Evolutionary conservation across 2,329 filamentous ascomycete species (phyloP), one percentile per base, ranked within the genome.

Genomic region (Hypoxylon sp.): DNA sequence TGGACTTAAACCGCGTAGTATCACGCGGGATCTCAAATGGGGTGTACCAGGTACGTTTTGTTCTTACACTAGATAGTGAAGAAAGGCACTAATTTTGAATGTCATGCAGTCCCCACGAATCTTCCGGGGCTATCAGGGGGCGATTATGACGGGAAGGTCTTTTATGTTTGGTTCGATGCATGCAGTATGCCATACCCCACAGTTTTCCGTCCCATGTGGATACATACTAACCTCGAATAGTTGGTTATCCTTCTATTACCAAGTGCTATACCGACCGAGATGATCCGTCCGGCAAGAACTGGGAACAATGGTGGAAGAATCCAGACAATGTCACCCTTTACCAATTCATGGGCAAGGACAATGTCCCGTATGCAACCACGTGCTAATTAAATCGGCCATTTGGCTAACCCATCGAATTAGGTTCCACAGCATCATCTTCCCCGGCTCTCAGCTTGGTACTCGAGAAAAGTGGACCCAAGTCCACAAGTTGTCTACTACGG

Each of bases 271-370:
- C 94, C 4, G 84, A 88, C 60, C 77, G 79, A 13, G 79, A 80
- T 58, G 77, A 85, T 66, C 69, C 78, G 13, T 74, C 76, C 2
- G 81, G 82, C 45, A 86, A 90, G 48, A 86, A 97, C 69, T 98
- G 94, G 94, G 90, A 97, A 82, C 87, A 93, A 76, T 98, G 94
- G 94, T 98, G 94, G 94, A 90, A 91, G 77, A 91, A 97, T 79
- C 93, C 93, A 0, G 91, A 97, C 48, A 86, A 97, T 34, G 94
- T 98, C 51, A 88, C 91, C 76, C 87, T 98, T 11, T 97, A 96
- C 80, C 94, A 98, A 82, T 97, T 98, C 85, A 93, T 97, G 89
- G 94, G 94, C 81, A 98, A 97, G 79, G 92, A 95, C 79, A 94
- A 95, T 72, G 92, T 84, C 17, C 82, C 82, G 65, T 75, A 55